Percentiles rank a stretch among this genome's conserved stretches.
Conservation (phyloP, 805 yeast species). For the Kuraishia piskuri region DNA sequence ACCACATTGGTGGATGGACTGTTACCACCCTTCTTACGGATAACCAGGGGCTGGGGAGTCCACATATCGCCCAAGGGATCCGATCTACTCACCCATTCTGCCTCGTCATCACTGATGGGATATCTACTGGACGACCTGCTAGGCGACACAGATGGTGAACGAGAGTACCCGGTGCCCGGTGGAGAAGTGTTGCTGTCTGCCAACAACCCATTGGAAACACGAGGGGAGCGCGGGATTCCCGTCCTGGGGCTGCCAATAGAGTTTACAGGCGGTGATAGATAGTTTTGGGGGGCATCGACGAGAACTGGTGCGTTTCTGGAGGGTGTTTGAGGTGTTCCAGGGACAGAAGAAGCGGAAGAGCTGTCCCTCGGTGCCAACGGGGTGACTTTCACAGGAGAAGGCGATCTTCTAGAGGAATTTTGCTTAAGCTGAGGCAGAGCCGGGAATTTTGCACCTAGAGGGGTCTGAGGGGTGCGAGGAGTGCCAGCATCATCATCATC, state of each 20-base stretch:
- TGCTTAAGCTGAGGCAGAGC: not conserved
- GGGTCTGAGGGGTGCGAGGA: not conserved
- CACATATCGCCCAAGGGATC: not conserved
- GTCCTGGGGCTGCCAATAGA: not conserved
- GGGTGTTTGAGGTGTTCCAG: not conserved
- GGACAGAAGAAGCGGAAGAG: not conserved
- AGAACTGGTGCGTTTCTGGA: not conserved
- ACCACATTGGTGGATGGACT: not conserved
- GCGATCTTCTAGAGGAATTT: not conserved
- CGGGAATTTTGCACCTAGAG: not conserved
- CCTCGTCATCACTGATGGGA: not conserved
- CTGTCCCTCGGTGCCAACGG: not conserved
- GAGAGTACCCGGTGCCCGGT: no score
- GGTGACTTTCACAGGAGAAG: not conserved
- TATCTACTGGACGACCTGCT: not conserved
- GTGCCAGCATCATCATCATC: not conserved
- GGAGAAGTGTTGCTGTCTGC: no score
- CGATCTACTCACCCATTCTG: not conserved
- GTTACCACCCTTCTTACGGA: not conserved
- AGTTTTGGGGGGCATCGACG: not conserved
- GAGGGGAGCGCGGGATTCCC: not conserved
- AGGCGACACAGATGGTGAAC: not conserved
- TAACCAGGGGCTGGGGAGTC: not conserved
- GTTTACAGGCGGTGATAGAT: not conserved
- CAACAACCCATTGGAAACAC: not conserved